phyloP scores from a whole-genome alignment of 306 rosid genomes.

The Potentilla sterilis region DNA sequence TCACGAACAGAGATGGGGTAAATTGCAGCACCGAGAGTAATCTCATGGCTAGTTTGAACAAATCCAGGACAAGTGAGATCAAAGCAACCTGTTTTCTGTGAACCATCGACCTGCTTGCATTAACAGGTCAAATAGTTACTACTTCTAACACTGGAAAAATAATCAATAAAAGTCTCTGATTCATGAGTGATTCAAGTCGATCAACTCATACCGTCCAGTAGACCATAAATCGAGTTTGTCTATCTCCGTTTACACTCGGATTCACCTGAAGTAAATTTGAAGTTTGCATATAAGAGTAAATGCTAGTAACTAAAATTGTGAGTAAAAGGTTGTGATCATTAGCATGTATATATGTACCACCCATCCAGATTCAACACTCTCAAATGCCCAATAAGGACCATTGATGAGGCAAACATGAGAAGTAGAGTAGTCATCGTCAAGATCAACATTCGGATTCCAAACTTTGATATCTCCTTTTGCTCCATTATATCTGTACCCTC shows the following conservation, averaged over 20 bases:
- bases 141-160: not conserved
- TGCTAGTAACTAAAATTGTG: not conserved
- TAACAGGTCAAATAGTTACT: not conserved
- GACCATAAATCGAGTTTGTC: slow-evolving; percentile 31
- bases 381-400: slow-evolving; percentile 23
- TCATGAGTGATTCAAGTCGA: not conserved
- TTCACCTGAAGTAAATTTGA: slow-evolving; percentile 25
- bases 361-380: slow-evolving; percentile 39
- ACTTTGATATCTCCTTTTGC: slow-evolving; percentile 38
- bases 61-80: slow-evolving; percentile 39
- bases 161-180: too few relatives aligned
- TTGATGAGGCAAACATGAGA: slow-evolving; percentile 28
- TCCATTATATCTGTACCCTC: slow-evolving; percentile 32
- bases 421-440: slow-evolving; percentile 32
- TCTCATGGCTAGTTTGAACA: slow-evolving; percentile 29
- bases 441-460: slow-evolving; percentile 26
- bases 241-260: slow-evolving; percentile 33
- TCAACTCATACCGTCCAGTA: slow-evolving; percentile 34
- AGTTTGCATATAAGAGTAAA: not conserved
- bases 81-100: slow-evolving; percentile 35
- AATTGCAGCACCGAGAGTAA: slow-evolving; percentile 38
- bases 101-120: slow-evolving; percentile 23
- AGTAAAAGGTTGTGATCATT: not conserved
- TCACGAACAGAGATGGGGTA: slow-evolving; percentile 22
- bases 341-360: slow-evolving; percentile 16